phyloP scores from a whole-genome alignment of 495 filamentous ascomycete species.

The Penicillium herquei region DNA sequence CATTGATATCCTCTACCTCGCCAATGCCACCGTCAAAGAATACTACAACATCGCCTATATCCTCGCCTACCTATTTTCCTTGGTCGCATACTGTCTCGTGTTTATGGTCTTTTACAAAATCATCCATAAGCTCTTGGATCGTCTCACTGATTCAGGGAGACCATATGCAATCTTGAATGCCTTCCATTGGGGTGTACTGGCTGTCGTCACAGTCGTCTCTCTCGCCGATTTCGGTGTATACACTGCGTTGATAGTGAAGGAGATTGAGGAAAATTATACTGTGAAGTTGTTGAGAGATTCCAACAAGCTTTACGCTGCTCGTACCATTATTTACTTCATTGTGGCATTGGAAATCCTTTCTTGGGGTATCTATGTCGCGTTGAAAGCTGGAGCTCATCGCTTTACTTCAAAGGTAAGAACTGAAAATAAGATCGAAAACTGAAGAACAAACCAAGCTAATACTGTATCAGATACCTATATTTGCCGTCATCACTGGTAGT shows the following conservation, averaged over 20 bases:
- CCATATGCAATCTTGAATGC: conserved; percentile 12
- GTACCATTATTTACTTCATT: conserved; percentile 16
- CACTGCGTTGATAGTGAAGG: conserved; percentile 11
- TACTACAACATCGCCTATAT: conserved; percentile 24
- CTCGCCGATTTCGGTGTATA: conserved; percentile 17
- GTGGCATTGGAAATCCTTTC: conserved; percentile 22
- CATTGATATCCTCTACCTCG: conserved; percentile 14
- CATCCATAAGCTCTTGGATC: conserved; percentile 18
- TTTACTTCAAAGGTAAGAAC: conserved; percentile 24
- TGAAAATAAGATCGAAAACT: background rate
- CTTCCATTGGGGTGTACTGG: conserved; percentile 22
- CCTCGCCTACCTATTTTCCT: conserved; percentile 20
- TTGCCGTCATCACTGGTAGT: conserved; percentile 11
- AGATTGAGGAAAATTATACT: background rate
- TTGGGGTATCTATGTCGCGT: conserved; percentile 17
- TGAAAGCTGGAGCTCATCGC: conserved; percentile 20
- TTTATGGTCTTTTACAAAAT: conserved; percentile 24
- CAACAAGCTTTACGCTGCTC: conserved; percentile 9
- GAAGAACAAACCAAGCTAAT: no score
- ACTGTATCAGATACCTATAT: conserved; percentile 11
- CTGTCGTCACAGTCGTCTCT: conserved; percentile 11
- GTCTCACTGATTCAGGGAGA: conserved; percentile 18
- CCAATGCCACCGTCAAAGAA: conserved; percentile 14
- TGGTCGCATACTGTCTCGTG: conserved; percentile 9
- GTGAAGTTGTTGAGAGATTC: background rate